Evolutionary conservation across 805 yeast species (phyloP).

Genomic region (Candida mattraensis): DNA sequence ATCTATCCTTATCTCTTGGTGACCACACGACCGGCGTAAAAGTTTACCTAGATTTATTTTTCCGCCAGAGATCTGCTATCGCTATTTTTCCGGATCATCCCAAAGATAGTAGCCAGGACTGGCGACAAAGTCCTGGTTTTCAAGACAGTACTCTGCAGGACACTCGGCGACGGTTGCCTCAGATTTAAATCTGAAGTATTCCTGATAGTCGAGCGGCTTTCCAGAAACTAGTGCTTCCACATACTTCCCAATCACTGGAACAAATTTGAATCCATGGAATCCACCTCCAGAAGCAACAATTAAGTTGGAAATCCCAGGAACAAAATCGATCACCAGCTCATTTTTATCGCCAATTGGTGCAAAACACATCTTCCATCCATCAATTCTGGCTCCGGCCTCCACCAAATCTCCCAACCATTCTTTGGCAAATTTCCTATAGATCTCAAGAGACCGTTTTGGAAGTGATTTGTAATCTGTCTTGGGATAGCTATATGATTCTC

Average conservation of each 20-base stretch:
- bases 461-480: constrained; percentile 7
- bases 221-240: constrained; percentile 12
- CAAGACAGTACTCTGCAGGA: too few relatives aligned
- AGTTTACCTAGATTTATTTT: too few relatives aligned
- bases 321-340: constrained; percentile 15
- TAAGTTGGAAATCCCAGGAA: constrained; percentile 12
- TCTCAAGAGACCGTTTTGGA: constrained; percentile 10
- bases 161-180: too few relatives aligned
- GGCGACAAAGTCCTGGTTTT: too few relatives aligned
- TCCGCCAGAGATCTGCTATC: too few relatives aligned
- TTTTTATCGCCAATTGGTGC: constrained; percentile 10
- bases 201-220: constrained; percentile 14
- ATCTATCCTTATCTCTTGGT: too few relatives aligned
- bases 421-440: constrained; percentile 10
- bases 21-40: too few relatives aligned
- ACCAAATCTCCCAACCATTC: constrained; percentile 7
- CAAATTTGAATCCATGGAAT: constrained; percentile 18
- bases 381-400: constrained; percentile 3
- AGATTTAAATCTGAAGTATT: constrained; percentile 15
- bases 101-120: too few relatives aligned
- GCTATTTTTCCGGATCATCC: too few relatives aligned
- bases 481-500: constrained; percentile 7
- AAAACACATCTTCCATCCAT: constrained; percentile 9
- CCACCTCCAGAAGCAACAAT: constrained; percentile 16
- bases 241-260: constrained; percentile 22